phyloP scores from a whole-genome alignment of 106 monocot species.

The Chionographis japonica region DNA sequence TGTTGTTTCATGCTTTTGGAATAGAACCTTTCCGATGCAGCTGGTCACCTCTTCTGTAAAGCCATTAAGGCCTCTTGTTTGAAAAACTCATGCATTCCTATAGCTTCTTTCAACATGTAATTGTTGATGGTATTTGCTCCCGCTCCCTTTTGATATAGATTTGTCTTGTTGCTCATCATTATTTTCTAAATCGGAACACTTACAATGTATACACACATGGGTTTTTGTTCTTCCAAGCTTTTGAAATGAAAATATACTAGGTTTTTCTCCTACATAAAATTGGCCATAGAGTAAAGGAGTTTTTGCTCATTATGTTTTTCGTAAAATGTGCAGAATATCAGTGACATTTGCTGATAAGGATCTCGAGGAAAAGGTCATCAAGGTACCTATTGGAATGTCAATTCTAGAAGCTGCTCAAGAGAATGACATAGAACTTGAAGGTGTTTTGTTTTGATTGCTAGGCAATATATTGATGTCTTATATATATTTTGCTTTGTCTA shows the following conservation, averaged over 20 bases:
- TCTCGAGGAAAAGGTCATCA: constrained; percentile 57
- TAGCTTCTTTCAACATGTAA: too few species aligned
- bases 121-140: too few species aligned
- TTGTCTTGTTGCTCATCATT: too few species aligned
- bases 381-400: constrained; percentile 95
- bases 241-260: not conserved
- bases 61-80: too few species aligned
- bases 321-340: constrained; percentile 44
- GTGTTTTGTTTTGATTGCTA: constrained; percentile 20
- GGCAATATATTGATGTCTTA: not conserved
- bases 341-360: constrained; percentile 72
- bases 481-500: too few species aligned
- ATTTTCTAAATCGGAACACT: too few species aligned
- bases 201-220: too few species aligned
- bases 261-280: not conserved
- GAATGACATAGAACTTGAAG: constrained; percentile 98
- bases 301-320: not conserved
- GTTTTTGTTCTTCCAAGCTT: not conserved
- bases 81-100: too few species aligned
- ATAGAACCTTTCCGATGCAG: too few species aligned
- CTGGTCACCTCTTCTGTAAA: too few species aligned
- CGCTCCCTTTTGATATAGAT: too few species aligned
- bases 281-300: not conserved
- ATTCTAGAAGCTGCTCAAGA: constrained; percentile 96
- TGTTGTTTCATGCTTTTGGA: too few species aligned